Evolutionary conservation across 805 yeast species (phyloP).

Genomic region (Hanseniaspora nectarophila): DNA sequence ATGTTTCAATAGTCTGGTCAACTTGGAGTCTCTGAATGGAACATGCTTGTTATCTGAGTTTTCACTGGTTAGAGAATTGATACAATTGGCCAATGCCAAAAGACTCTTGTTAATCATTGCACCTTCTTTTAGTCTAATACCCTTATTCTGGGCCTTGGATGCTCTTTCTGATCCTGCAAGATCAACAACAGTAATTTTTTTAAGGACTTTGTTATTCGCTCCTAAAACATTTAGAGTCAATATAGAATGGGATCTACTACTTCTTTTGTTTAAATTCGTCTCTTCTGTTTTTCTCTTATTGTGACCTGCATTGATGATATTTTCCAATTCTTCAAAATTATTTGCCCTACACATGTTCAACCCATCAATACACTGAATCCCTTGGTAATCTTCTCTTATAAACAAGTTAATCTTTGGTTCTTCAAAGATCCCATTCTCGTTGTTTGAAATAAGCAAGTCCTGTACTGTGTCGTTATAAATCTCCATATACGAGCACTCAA

Average conservation of each 20-base stretch:
- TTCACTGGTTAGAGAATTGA: slow-evolving; percentile 71
- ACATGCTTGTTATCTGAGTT: slow-evolving; percentile 37
- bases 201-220: slow-evolving; percentile 27
- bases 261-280: slow-evolving; percentile 81
- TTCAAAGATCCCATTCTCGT: not conserved
- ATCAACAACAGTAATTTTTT: slow-evolving; percentile 57
- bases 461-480: slow-evolving; percentile 83
- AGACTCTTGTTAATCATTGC: slow-evolving; percentile 86
- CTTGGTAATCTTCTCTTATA: slow-evolving; percentile 41
- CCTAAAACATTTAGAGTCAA: slow-evolving; percentile 66
- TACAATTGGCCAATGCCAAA: slow-evolving; percentile 84
- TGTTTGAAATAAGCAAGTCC: slow-evolving; percentile 41
- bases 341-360: slow-evolving; percentile 39
- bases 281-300: slow-evolving; percentile 69
- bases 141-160: slow-evolving; percentile 74
- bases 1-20: slow-evolving; percentile 65
- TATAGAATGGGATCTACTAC: slow-evolving; percentile 90
- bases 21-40: slow-evolving; percentile 83
- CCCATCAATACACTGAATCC: slow-evolving; percentile 10
- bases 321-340: slow-evolving; percentile 65
- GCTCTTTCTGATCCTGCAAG: slow-evolving; percentile 95
- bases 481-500: slow-evolving; percentile 59
- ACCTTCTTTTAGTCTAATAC: slow-evolving; percentile 73
- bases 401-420: slow-evolving; percentile 8
- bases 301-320: slow-evolving; percentile 60